Conservation (phyloP, 1,284 basidiomycete species). For the Cryptococcus sp. region DNA sequence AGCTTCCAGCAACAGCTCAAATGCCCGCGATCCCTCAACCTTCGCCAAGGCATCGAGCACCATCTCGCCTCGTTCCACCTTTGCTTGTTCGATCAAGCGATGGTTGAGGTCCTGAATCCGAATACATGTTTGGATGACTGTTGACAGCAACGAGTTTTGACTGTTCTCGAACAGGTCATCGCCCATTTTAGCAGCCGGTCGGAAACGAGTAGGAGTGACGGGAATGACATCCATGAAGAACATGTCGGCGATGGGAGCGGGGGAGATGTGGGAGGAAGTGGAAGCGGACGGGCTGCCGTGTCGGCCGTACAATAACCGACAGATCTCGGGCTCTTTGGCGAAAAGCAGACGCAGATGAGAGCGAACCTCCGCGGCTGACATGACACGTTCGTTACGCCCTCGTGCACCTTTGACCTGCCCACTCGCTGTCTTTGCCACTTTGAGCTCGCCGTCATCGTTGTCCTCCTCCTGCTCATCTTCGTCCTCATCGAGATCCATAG, state of each 20-base stretch:
- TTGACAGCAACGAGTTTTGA: constrained; percentile 91
- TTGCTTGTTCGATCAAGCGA: constrained; percentile 59
- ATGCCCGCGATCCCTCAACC: constrained; percentile 60
- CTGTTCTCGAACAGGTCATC: constrained; percentile 94
- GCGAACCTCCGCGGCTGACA: constrained; percentile 88
- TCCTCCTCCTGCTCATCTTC: constrained; percentile 42
- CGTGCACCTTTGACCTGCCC: constrained; percentile 73
- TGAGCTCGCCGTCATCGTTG: constrained; percentile 57
- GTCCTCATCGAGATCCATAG: constrained; percentile 51
- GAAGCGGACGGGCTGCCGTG: constrained; percentile 71
- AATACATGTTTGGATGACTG: constrained; percentile 79
- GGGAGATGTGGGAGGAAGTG: constrained; percentile 13
- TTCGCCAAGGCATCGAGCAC: constrained; percentile 51
- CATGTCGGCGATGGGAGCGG: constrained; percentile 66
- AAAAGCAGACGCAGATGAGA: constrained; percentile 90
- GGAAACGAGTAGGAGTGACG: constrained; percentile 92
- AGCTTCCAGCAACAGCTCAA: constrained; percentile 74
- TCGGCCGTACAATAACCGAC: constrained; percentile 85
- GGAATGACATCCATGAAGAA: constrained; percentile 95
- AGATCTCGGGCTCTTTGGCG: constrained; percentile 76
- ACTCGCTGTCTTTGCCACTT: constrained; percentile 69
- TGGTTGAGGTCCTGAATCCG: constrained; percentile 76
- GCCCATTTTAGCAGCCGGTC: constrained; percentile 89
- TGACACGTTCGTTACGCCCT: constrained; percentile 82
- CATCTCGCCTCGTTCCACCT: constrained; percentile 57